Evolutionary conservation across 2,329 filamentous ascomycete genomes (phyloP).

Genomic region (Reticulascus tulasneorum): DNA sequence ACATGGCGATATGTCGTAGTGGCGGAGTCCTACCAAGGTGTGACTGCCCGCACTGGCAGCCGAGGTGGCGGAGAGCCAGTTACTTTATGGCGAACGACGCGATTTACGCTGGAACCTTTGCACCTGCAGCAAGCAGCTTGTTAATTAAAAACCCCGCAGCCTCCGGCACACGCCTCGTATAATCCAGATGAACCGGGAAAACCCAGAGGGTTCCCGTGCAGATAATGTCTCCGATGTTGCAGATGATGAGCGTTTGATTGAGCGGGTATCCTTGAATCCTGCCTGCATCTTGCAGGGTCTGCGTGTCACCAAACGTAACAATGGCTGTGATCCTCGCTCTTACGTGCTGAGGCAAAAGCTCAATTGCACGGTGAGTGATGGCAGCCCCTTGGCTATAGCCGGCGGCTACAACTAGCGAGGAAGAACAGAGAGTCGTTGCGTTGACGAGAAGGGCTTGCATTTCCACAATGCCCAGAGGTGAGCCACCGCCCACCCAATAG

Average conservation of each 20-base stretch:
- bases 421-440: slow-evolving; percentile 30
- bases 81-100: no score
- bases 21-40: no score
- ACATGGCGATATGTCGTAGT: no score
- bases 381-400: slow-evolving; percentile 28
- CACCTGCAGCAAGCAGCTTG: no score
- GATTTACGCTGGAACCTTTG: no score
- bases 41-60: no score
- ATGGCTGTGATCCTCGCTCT: slow-evolving; percentile 16
- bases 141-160: slow-evolving; percentile 23
- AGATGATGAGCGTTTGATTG: slow-evolving; percentile 33
- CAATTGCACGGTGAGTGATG: slow-evolving; percentile 20
- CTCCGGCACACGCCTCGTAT: slow-evolving; percentile 27
- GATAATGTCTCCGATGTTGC: slow-evolving; percentile 32
- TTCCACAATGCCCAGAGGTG: slow-evolving; percentile 22
- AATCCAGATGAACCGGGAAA: slow-evolving; percentile 31
- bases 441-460: slow-evolving; percentile 27
- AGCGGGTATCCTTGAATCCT: slow-evolving; percentile 29
- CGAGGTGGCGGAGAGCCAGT: no score
- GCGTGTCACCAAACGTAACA: slow-evolving; percentile 20
- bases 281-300: slow-evolving; percentile 26
- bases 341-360: slow-evolving; percentile 13
- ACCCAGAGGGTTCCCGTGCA: slow-evolving; percentile 30
- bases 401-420: slow-evolving; percentile 28
- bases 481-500: slow-evolving; percentile 24